Evolutionary conservation across 1,284 basidiomycete species (phyloP), one percentile per base, ranked within the genome.

Genomic region (Lignosus rhinocerotis): DNA sequence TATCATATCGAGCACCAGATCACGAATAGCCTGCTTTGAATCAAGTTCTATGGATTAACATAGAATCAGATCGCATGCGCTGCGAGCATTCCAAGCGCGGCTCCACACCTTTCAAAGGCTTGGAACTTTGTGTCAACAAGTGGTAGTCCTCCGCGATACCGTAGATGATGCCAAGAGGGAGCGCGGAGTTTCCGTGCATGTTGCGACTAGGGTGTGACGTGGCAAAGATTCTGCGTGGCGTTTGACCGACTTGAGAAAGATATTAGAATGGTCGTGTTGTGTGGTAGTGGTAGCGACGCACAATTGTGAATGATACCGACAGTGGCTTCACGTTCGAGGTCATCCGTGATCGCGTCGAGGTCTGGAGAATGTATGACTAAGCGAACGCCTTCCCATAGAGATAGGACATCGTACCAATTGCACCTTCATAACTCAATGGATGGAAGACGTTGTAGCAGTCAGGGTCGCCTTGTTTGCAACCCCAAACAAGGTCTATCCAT

Each of bases 291-390:
- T 45, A 55, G 25, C 33, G 2, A 66, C 81, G 53, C 65, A 92
- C 93, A 96, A 65, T 96, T 97, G 74, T 98, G 95, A 47, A 98
- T 97, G 63, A 96, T 96, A 4, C 94, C 93, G 8, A 96, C 92
- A 1, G 93, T 93, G 0, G 95, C 94, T 67, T 95, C 93, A 41
- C 92, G 85, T 74, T 98, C 93, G 21, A 92, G 77, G 47, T 93
- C 87, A 67, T 96, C 91, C 11, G 86, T 85, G 59, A 97, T 96
- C 1, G 81, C 75, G 70, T 96, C 94, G 16, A 96, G 75, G 69
- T 96, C 94, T 93, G 51, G 14, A n/a, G 3, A 33, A 7, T 11
- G 30, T 16, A 32, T 19, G 4, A 19, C 11, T 25, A 38, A 30
- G 10, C 16, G 1, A 36, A 6, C 2, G 5, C 1, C 30, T 31